Evolutionary conservation across 2,329 filamentous ascomycete species (phyloP), one percentile per base, ranked within the genome.

Genomic region (Lecanoromycetidae sp.): DNA sequence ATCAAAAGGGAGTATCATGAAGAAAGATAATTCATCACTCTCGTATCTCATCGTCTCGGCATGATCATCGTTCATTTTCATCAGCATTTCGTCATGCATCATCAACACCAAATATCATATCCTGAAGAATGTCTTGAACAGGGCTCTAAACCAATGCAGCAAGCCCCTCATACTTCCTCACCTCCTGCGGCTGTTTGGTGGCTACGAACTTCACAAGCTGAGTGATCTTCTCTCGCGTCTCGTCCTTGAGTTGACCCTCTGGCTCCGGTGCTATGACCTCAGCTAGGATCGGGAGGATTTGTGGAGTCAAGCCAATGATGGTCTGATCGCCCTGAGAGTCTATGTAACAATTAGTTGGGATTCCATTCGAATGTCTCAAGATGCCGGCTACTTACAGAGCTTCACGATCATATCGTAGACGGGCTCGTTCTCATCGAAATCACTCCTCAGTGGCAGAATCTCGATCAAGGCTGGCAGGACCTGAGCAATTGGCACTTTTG

Each of bases 351-450:
- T 25, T 9, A 33, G 32, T 30, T 38, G 38, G 30, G n/a, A 13
- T 42, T 4, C n/a, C 20, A n/a, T 33, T 3, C 5, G 6, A 9
- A 13, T 34, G 8, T 9, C 2, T 15, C 4, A 22, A 17, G 9
- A 12, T 12, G 19, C 9, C n/a, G n/a, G 29, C 20, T 27, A 76
- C 79, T 71, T 72, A 83, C 79, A 95, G 54, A 96, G 76, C 65
- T 84, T 80, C 65, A 85, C 82, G 59, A 98, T 82, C 77, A 88
- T 93, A 63, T 83, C 77, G 69, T 83, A 98, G 51, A 96, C 80
- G 7, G 91, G 87, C 58, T 86, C 85, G 68, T 98, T 96, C 76
- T 96, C 91, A 66, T 95, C 87, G 58, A 78, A 96, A 64, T 96
- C 91, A 62, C 94, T 88, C 65, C 84, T 85, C 53, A 96, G 73